phyloP scores from a whole-genome alignment of 2,329 filamentous ascomycete genomes.

The Cladosporium sp. region DNA sequence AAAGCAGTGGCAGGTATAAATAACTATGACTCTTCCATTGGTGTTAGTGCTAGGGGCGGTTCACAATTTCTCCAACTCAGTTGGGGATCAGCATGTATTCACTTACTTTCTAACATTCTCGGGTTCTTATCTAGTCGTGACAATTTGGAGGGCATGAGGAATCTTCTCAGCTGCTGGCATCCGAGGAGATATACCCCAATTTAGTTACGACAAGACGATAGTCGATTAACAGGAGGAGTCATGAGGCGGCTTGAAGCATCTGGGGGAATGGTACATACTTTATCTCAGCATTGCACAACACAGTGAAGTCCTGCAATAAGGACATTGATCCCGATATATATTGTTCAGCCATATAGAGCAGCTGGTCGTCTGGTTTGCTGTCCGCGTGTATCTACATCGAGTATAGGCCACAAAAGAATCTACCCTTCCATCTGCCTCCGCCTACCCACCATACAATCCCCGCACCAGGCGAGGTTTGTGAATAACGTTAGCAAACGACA shows the following conservation, averaged over 20 bases:
- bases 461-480: too few species aligned
- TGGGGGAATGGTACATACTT: neutral
- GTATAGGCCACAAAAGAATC: too few species aligned
- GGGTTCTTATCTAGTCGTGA: neutral
- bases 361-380: too few species aligned
- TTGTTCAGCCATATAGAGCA: too few species aligned
- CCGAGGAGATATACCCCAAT: neutral
- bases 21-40: neutral
- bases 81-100: neutral
- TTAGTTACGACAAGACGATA: neutral
- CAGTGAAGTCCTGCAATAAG: too few species aligned
- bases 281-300: too few species aligned
- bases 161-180: neutral
- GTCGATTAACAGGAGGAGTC: neutral
- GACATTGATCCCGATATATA: neutral
- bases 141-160: neutral
- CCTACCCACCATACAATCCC: too few species aligned
- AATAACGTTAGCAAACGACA: too few species aligned
- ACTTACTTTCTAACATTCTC: neutral
- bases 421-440: too few species aligned
- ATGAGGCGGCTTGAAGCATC: neutral
- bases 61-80: neutral
- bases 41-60: neutral
- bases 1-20: neutral
- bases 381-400: too few species aligned